Conservation (phyloP, 169 alveolate genomes). For the Cryptosporidium parvum region DNA sequence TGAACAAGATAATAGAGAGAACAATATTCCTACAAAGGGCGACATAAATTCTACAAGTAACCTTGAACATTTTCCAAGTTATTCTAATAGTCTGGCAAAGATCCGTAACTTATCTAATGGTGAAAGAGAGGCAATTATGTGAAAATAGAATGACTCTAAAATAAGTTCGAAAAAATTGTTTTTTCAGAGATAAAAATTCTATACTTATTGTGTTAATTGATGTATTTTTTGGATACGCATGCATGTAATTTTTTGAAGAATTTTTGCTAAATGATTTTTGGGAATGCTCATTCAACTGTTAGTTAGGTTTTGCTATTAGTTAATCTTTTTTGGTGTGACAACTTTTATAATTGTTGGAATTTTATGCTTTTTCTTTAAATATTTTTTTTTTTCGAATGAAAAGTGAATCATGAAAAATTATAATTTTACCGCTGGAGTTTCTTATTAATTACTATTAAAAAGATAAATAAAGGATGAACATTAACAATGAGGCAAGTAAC, state of each 20-base stretch:
- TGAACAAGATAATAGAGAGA: slow-evolving; percentile 13
- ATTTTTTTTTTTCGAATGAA: neutral
- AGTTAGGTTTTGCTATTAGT: too few relatives aligned
- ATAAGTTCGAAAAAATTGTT: neutral
- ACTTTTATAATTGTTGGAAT: neutral
- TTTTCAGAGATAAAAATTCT: neutral
- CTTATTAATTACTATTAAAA: neutral
- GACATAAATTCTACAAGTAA: slow-evolving; percentile 2
- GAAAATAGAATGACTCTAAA: neutral
- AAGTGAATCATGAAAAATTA: neutral
- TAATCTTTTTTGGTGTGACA: neutral
- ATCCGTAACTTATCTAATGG: slow-evolving; percentile 11
- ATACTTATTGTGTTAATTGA: neutral
- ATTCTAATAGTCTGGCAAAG: slow-evolving; percentile 4
- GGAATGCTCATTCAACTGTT: too few relatives aligned
- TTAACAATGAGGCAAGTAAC: slow-evolving; percentile 69
- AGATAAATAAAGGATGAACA: slow-evolving; percentile 40
- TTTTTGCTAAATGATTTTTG: too few relatives aligned
- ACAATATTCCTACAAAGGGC: slow-evolving; percentile 34
- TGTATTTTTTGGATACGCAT: neutral
- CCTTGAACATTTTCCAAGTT: slow-evolving; percentile 5
- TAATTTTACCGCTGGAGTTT: neutral
- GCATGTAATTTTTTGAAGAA: neutral
- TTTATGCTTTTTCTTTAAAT: too few relatives aligned
- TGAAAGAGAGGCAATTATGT: slow-evolving; percentile 7